Conservation (phyloP, 1,139 yeast species). For the Geotrichum klebahnii region DNA sequence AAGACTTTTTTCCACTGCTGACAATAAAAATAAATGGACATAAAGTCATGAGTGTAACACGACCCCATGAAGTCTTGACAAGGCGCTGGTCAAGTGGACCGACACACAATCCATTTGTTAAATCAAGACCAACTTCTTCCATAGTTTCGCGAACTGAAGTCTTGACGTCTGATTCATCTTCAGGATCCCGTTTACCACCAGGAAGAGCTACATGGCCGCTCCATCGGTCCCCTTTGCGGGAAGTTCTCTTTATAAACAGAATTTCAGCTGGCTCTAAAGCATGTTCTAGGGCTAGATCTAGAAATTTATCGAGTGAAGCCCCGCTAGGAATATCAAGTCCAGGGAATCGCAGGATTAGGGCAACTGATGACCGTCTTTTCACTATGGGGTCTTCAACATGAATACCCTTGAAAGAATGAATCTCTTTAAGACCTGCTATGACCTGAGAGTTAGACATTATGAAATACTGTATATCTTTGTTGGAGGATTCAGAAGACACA, state of each 20-base stretch:
- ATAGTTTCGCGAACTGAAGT: constrained; percentile 39
- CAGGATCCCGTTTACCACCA: constrained; percentile 42
- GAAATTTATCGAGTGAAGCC: constrained; percentile 6
- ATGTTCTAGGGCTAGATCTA: background rate
- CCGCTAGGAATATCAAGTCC: constrained; percentile 21
- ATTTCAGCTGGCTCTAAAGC: constrained; percentile 30
- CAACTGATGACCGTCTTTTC: constrained; percentile 29
- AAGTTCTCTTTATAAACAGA: constrained; percentile 40
- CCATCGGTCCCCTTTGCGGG: constrained; percentile 41
- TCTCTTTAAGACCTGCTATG: constrained; percentile 23
- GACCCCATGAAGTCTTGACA: constrained; percentile 39
- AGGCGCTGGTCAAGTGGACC: constrained; percentile 40
- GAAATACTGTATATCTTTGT: no score
- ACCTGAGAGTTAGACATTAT: constrained; percentile 17
- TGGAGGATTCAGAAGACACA: background rate
- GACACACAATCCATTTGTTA: constrained; percentile 29
- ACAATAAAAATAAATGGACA: constrained; percentile 40
- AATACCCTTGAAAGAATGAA: constrained; percentile 23
- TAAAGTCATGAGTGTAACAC: constrained; percentile 36
- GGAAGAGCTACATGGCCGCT: constrained; percentile 44
- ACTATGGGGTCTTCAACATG: constrained; percentile 23
- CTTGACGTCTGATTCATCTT: constrained; percentile 36
- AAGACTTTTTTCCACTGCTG: constrained; percentile 16
- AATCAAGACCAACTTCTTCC: background rate
- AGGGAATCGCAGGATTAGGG: constrained; percentile 29